Evolutionary conservation across 2,329 filamentous ascomycete genomes (phyloP).

Genomic region (Orbilia blumenaviensis): DNA sequence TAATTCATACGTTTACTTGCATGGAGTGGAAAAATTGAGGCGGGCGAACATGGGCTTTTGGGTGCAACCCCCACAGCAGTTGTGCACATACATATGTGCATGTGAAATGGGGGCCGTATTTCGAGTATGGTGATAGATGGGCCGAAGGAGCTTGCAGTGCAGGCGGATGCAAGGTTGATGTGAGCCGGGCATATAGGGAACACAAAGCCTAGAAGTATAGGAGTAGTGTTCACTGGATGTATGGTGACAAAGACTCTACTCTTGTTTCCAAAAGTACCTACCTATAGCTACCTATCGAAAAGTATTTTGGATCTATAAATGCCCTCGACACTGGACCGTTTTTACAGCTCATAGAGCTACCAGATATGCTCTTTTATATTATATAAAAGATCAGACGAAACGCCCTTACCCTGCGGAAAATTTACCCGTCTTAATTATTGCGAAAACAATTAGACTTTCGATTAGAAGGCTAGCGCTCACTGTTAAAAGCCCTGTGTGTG

Average conservation of each 20-base stretch:
- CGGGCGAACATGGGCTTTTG: neutral
- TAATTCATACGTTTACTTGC: too few species aligned
- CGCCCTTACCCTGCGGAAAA: neutral
- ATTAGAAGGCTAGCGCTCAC: neutral
- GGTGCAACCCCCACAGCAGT: neutral
- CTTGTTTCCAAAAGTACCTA: too few species aligned
- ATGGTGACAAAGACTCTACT: neutral
- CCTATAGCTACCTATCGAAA: too few species aligned
- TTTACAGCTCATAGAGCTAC: neutral
- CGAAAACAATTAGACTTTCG: neutral
- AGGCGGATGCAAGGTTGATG: constrained; percentile 6
- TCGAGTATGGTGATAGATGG: neutral
- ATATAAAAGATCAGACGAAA: neutral
- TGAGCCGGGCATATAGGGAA: neutral
- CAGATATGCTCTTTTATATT: neutral
- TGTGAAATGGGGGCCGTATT: neutral
- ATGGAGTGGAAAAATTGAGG: too few species aligned
- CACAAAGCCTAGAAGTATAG: neutral
- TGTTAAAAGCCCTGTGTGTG: neutral
- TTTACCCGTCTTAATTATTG: neutral
- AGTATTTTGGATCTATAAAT: neutral
- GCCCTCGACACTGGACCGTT: neutral
- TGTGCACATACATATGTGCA: neutral
- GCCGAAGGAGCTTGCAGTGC: constrained; percentile 5
- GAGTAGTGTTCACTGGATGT: too few species aligned